These are phyloP conservation scores for Ensete glaucum DNA, from an alignment of 176 grass and related monocot species.

Conservation along the genomic window DNA sequence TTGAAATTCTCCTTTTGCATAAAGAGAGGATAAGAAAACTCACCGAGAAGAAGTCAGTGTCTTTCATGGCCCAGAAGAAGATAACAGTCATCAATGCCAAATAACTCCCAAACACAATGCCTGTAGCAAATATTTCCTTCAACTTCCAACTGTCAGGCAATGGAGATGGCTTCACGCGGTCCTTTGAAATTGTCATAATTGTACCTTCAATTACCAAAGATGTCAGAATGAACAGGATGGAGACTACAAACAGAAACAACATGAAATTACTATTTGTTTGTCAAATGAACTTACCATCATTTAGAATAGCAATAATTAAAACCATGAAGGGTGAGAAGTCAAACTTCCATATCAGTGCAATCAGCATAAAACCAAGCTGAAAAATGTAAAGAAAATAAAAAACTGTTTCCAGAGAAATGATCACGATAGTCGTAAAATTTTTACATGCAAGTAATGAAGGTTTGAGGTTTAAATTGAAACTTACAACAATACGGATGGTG, in stretches of 20 bases:
- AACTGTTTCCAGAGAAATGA: background rate
- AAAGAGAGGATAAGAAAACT: background rate
- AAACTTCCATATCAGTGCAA: slow-evolving; percentile 88
- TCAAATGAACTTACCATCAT: slow-evolving; percentile 55
- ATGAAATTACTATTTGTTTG: background rate
- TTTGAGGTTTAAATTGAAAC: background rate
- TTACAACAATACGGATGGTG: slow-evolving; percentile 98
- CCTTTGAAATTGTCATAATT: slow-evolving; percentile 99
- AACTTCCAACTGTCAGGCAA: slow-evolving; percentile 96
- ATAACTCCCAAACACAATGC: slow-evolving; percentile 79
- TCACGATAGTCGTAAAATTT: no score
- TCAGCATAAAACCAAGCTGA: slow-evolving; percentile 93
- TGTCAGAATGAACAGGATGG: background rate
- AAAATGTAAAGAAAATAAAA: slow-evolving; percentile 8
- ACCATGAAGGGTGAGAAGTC: slow-evolving; percentile 99
- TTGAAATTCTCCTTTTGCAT: background rate
- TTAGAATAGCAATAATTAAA: slow-evolving; percentile 87
- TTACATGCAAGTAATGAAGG: background rate
- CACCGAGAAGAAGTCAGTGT: slow-evolving; percentile 83
- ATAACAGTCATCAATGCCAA: slow-evolving; percentile 84
- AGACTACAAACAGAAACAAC: background rate
- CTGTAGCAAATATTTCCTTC: slow-evolving; percentile 82
- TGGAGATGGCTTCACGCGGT: slow-evolving; percentile 82
- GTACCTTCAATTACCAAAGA: slow-evolving; percentile 40
- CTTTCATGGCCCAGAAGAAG: slow-evolving; percentile 86